Evolutionary conservation across 139 green algal species (phyloP).

Genomic region (Micromonas commoda): DNA sequence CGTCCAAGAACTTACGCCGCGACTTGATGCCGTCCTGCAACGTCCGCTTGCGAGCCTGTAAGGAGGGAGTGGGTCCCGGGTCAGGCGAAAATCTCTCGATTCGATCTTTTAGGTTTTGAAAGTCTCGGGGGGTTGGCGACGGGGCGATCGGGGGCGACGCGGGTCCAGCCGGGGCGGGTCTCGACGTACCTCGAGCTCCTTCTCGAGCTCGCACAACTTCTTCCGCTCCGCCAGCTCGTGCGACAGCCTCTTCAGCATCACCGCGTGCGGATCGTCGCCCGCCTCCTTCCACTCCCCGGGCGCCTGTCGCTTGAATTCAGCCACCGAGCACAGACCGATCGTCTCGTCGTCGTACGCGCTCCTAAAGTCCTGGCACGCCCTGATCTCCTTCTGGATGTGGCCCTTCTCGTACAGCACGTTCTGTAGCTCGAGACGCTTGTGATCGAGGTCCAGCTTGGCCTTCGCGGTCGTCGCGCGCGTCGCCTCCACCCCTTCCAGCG

Average conservation of each 20-base stretch:
- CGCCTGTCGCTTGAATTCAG: conserved; percentile 36
- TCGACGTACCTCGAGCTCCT: conserved; percentile 35
- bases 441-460: conserved; percentile 50
- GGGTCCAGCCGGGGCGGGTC: too few relatives aligned
- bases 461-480: conserved; percentile 44
- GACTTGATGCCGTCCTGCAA: neutral
- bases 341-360: conserved; percentile 46
- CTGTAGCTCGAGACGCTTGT: conserved; percentile 48
- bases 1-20: conserved; percentile 40
- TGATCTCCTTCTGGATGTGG: conserved; percentile 66
- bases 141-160: too few relatives aligned
- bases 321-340: conserved; percentile 46
- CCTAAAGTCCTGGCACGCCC: conserved; percentile 47
- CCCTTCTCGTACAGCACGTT: conserved; percentile 61
- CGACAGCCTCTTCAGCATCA: conserved; percentile 32
- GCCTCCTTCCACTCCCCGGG: neutral
- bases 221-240: conserved; percentile 47
- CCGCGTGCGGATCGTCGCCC: neutral
- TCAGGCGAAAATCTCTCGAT: too few relatives aligned
- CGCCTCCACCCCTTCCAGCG: conserved; percentile 35
- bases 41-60: too few relatives aligned
- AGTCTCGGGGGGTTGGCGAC: too few relatives aligned
- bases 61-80: too few relatives aligned
- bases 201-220: conserved; percentile 36
- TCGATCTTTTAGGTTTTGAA: too few relatives aligned